Evolutionary conservation across 1,284 basidiomycete species (phyloP).

Genomic region (Pholiota adiposa): DNA sequence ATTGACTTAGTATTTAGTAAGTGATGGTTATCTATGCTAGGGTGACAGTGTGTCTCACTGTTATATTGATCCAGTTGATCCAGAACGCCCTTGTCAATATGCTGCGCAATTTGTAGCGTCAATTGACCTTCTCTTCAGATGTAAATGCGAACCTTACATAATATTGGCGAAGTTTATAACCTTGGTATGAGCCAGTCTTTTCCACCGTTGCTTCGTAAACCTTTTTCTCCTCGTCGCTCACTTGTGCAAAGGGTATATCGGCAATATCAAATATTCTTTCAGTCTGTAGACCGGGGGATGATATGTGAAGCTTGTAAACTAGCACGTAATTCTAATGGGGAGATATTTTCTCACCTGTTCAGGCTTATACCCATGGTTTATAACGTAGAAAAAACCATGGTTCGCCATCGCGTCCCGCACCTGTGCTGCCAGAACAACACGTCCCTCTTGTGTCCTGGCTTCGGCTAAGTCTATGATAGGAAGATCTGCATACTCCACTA

Average conservation of each 20-base stretch:
- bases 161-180: slow-evolving; percentile 60
- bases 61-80: slow-evolving; percentile 68
- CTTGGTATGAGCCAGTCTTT: slow-evolving; percentile 56
- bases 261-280: too few relatives aligned
- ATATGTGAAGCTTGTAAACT: too few relatives aligned
- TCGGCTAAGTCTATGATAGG: slow-evolving; percentile 66
- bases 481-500: slow-evolving; percentile 72
- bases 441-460: slow-evolving; percentile 50
- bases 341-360: slow-evolving; percentile 40
- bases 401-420: slow-evolving; percentile 61
- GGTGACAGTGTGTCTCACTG: slow-evolving; percentile 36
- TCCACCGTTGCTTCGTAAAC: too few relatives aligned
- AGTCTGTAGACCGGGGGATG: too few relatives aligned
- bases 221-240: too few relatives aligned
- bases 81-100: too few relatives aligned
- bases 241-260: too few relatives aligned
- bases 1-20: slow-evolving; percentile 42
- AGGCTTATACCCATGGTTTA: slow-evolving; percentile 59
- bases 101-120: slow-evolving; percentile 38
- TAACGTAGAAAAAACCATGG: slow-evolving; percentile 66
- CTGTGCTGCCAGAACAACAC: slow-evolving; percentile 47
- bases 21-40: neutral
- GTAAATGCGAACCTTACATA: slow-evolving; percentile 45
- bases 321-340: neutral
- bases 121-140: neutral